Evolutionary conservation across 2,329 filamentous ascomycete genomes (phyloP).

Genomic region (Whalleya microplaca): DNA sequence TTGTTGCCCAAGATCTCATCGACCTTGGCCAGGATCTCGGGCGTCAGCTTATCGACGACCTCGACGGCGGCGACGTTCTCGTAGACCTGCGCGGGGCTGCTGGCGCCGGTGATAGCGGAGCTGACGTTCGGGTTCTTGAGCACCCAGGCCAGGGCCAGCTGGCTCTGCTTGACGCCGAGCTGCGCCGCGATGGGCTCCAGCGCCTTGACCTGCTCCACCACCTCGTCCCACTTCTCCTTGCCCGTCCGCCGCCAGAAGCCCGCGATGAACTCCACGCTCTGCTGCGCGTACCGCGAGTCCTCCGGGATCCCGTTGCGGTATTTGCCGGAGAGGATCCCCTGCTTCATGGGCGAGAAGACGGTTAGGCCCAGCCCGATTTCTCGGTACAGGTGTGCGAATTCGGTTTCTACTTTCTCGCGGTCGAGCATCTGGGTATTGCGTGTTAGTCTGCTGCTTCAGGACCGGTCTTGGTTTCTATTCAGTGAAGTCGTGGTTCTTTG

Average conservation of each 20-base stretch:
- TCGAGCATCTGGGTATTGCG: no score
- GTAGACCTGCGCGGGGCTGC: conserved; percentile 60
- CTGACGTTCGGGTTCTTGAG: conserved; percentile 65
- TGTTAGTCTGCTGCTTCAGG: no score
- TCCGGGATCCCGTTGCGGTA: conserved; percentile 62
- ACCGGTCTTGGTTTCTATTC: no score
- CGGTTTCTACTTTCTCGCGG: conserved; percentile 65
- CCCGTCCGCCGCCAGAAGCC: conserved; percentile 55
- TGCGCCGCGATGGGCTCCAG: conserved; percentile 66
- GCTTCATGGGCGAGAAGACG: conserved; percentile 63
- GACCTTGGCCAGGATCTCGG: conserved; percentile 62
- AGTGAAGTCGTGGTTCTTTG: no score
- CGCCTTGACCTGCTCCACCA: conserved; percentile 63
- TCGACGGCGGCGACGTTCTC: conserved; percentile 61
- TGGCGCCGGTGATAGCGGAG: conserved; percentile 64
- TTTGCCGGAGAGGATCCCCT: conserved; percentile 67
- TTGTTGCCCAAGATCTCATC: conserved; percentile 63
- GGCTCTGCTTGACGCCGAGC: conserved; percentile 60
- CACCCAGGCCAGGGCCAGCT: conserved; percentile 65
- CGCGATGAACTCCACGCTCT: conserved; percentile 59
- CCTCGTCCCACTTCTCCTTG: conserved; percentile 56
- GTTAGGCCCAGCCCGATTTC: conserved; percentile 65
- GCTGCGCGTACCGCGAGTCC: conserved; percentile 46
- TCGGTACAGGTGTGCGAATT: conserved; percentile 64
- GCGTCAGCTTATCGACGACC: conserved; percentile 59